Percentiles rank a stretch among this genome's conserved stretches.
Evolutionary conservation across 2,329 filamentous ascomycete species (phyloP).

Genomic region (Fusarium pseudoanthophilum): DNA sequence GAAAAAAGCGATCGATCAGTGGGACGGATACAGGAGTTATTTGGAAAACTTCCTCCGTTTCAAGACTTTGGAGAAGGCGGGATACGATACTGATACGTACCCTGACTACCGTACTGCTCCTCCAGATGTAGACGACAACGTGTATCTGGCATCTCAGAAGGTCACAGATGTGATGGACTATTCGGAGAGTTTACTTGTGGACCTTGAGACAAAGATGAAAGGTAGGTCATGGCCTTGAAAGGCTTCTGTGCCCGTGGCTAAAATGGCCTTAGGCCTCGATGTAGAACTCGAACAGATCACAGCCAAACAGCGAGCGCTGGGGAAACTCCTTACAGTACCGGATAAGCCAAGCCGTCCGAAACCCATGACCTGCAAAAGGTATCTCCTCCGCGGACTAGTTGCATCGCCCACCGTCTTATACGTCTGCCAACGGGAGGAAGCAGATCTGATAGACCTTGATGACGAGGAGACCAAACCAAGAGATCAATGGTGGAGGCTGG

Average conservation of each 20-base stretch:
- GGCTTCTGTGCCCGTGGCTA: conserved; percentile 19
- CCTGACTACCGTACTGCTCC: conserved; percentile 55
- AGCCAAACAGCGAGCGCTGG: conserved; percentile 52
- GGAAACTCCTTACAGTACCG: conserved; percentile 53
- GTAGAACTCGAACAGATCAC: conserved; percentile 47
- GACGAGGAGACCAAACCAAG: conserved; percentile 42
- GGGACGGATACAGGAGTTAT: conserved; percentile 49
- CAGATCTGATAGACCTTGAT: conserved; percentile 56
- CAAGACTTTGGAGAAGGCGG: conserved; percentile 51
- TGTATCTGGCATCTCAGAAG: conserved; percentile 45
- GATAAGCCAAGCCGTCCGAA: conserved; percentile 50
- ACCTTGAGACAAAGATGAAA: conserved; percentile 49
- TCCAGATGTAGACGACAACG: conserved; percentile 49
- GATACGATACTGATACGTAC: conserved; percentile 52
- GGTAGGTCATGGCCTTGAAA: conserved; percentile 46
- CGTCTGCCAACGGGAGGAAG: conserved; percentile 58
- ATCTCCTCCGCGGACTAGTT: conserved; percentile 63
- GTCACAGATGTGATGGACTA: conserved; percentile 50
- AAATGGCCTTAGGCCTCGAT: conserved; percentile 45
- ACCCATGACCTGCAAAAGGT: conserved; percentile 58
- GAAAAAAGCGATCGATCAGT: conserved; percentile 46
- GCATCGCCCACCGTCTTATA: conserved; percentile 60
- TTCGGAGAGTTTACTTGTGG: conserved; percentile 49
- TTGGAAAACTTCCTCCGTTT: conserved; percentile 52
- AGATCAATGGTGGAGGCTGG: conserved; percentile 68